Evolutionary conservation across 2,329 filamentous ascomycete species (phyloP).

Genomic region (Botrytis pseudocinerea): DNA sequence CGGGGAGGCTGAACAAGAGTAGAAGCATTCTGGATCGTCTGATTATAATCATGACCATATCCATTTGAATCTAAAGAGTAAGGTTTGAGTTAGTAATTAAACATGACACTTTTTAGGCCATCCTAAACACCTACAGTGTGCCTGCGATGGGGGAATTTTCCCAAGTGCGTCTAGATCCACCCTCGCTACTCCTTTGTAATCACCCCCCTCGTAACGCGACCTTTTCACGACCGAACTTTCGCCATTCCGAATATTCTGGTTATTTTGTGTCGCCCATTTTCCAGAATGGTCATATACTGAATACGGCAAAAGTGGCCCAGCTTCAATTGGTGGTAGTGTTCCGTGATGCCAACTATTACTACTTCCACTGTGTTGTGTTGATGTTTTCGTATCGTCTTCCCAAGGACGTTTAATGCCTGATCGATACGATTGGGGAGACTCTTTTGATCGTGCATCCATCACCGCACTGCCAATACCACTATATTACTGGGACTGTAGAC

Average conservation of each 20-base stretch:
- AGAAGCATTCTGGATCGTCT: conserved; percentile 23
- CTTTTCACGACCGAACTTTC: conserved; percentile 30
- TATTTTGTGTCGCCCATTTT: conserved; percentile 22
- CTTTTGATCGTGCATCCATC: conserved; percentile 39
- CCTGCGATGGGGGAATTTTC: conserved; percentile 26
- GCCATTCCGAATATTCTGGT: conserved; percentile 28
- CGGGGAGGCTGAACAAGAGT: conserved; percentile 18
- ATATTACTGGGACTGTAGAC: conserved; percentile 31
- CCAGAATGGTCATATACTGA: conserved; percentile 25
- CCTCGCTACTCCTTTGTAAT: conserved; percentile 29
- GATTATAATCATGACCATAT: conserved; percentile 27
- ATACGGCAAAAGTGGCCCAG: conserved; percentile 27
- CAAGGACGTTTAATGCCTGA: conserved; percentile 38
- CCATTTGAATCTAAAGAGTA: conserved; percentile 26
- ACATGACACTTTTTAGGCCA: background rate
- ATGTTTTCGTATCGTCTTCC: conserved; percentile 31
- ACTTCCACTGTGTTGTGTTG: conserved; percentile 22
- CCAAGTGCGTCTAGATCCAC: conserved; percentile 28
- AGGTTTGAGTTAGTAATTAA: conserved; percentile 26
- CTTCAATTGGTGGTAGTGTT: conserved; percentile 36
- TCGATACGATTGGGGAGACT: conserved; percentile 35
- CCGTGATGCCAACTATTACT: conserved; percentile 29
- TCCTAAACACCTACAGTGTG: conserved; percentile 29
- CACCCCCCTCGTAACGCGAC: conserved; percentile 32
- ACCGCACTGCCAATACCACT: conserved; percentile 34